Base-by-base conservation (phyloP, 2,329 filamentous ascomycete genomes). In the Cladosporium sp. region DNA sequence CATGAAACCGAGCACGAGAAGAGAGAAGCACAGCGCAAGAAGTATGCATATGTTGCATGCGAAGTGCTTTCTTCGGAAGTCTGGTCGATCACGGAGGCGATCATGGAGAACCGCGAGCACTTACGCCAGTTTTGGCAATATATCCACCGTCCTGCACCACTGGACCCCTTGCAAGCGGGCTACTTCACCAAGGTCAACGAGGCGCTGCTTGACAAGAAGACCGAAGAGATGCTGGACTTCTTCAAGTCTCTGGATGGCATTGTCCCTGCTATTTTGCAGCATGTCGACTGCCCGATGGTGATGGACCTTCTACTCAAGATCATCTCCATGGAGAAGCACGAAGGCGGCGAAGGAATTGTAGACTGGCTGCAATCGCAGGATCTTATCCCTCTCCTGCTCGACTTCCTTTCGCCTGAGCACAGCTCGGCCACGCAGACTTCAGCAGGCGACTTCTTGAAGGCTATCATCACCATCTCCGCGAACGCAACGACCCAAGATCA, bases 131-230 rank as follows among this genome's bases (percentile, higher is more conserved):
- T 99, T 78, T 99, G 95, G 95, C 83, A 88, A 57, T 99, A 97
- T 78, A 80, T 99, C 72, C 90, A 90, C 76, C 87, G 89, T 64
- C 86, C 91, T n/a, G 86, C 92, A 12, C 92, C 94, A 2, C 85
- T 99, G 64, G 94, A 98, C 77, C 91, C 94, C 44, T 85, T 97
- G 6, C 94, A 98, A 79, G 94, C 95, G 21, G 93, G 93, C 74
- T 99, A 99, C 78, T 99, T 99, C 77, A 97, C 94, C 64, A 99
- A 98, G 77, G 93, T 99, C 75, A 98, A 98, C 78, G 95, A 99
- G 80, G 91, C 92, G n/a, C 82, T 99, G 23, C 90, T 99, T 65
- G 95, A 98, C 78, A 96, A 95, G 80, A 98, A 98, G 85, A 97
- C 96, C 6, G 92, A 96, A 74, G 94, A 97, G 69, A 99, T 98